Evolutionary conservation across 2,329 filamentous ascomycete genomes (phyloP).

Genomic region (Orbilia ellipsospora): DNA sequence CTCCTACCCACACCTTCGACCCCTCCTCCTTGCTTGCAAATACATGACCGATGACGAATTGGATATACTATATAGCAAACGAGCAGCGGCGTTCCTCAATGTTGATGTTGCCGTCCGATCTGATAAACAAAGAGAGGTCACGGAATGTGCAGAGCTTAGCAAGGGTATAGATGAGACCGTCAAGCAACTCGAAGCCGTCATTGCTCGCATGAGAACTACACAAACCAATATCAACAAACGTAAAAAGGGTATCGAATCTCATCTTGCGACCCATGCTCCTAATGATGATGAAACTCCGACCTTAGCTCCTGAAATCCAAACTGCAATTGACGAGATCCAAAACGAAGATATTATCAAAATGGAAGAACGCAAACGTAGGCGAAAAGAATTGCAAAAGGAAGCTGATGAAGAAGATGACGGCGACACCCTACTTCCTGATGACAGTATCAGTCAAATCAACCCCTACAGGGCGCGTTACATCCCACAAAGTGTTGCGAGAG

Average conservation of each 20-base stretch:
- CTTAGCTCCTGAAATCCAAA: slow-evolving; percentile 42
- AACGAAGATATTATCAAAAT: slow-evolving; percentile 53
- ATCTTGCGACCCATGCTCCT: slow-evolving; percentile 35
- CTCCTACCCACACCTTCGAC: slow-evolving; percentile 39
- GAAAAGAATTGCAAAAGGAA: slow-evolving; percentile 42
- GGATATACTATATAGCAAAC: slow-evolving; percentile 42
- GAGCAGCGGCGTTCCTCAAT: slow-evolving; percentile 38
- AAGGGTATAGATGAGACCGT: slow-evolving; percentile 46
- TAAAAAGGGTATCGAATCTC: slow-evolving; percentile 39
- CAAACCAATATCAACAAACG: slow-evolving; percentile 44
- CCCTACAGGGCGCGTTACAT: slow-evolving; percentile 42
- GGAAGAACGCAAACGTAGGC: slow-evolving; percentile 42
- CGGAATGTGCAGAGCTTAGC: slow-evolving; percentile 44
- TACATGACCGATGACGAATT: slow-evolving; percentile 49
- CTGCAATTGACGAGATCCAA: slow-evolving; percentile 46
- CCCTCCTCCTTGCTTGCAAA: slow-evolving; percentile 42
- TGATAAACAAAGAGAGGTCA: slow-evolving; percentile 48
- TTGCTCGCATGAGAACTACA: slow-evolving; percentile 39
- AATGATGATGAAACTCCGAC: slow-evolving; percentile 40
- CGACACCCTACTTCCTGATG: slow-evolving; percentile 44
- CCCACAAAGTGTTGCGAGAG: slow-evolving; percentile 42
- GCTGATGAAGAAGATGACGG: slow-evolving; percentile 43
- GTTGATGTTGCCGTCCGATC: slow-evolving; percentile 47
- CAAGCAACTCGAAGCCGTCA: slow-evolving; percentile 39
- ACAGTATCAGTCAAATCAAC: slow-evolving; percentile 52